Evolutionary conservation across 306 rosid species (phyloP), one percentile per base, ranked within the genome.

Genomic region (Cicer bijugum): DNA sequence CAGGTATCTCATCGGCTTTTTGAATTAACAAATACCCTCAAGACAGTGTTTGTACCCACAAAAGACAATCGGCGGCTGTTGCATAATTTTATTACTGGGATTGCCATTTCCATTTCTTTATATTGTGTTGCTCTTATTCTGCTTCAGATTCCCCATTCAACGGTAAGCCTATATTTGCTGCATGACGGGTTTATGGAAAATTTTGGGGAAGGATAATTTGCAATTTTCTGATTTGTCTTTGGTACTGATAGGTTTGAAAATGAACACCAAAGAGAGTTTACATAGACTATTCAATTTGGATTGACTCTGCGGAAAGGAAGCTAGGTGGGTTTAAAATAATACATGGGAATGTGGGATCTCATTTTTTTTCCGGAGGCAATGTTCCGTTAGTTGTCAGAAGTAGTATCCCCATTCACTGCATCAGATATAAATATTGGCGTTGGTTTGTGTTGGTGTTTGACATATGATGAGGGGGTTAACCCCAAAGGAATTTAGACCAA

Each of bases 1-100:
- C 84, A 92, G 99, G 81, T 95, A 55, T 95, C 99, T 20, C 93
- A 88, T 79, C 85, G 97, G 72, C 83, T 95, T 78, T 95, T 95
- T 44, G 97, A 95, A 82, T 73, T 95, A 84, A 92, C 99, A 75
- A 92, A 88, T 79, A 86, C 92, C 0, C 96, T 95, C 7, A 95
- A 92, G 85, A 19, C 87, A 46, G 92, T 84, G 77, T 92, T 95
- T 67, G 35, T 95, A 72, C 99, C 99, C 57, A 78, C 92, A 51
- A 91, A 90, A 87, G 97, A 95, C 84, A 84, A 95, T 75, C 85
- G 84, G 35, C 87, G 91, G 78, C 86, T 95, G 82, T 84, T 92
- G 75, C 84, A 89, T 82, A 95, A 95, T 86, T 86, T 80, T 81
- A 79, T 95, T 17, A 82, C 92, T 2, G 99, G 97, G 67, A 43